Conservation (phyloP, 176 grass and related monocot genomes). For the Rhynchospora tenuis region DNA sequence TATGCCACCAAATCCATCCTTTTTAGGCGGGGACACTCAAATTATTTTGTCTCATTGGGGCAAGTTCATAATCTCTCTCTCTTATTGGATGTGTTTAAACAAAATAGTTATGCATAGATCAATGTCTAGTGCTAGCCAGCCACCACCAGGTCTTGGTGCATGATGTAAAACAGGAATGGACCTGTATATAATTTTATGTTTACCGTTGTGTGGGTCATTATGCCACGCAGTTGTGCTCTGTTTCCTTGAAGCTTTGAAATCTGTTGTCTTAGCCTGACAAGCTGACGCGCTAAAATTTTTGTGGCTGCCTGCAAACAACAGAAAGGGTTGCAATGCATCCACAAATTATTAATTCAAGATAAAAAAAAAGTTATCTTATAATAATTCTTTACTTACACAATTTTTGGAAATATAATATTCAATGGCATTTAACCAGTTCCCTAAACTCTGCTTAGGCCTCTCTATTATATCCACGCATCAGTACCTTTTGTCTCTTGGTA, state of each 20-base stretch:
- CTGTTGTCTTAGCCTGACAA: constrained; percentile 91
- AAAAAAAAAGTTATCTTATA: background rate
- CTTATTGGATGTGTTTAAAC: background rate
- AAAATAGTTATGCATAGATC: constrained; percentile 6
- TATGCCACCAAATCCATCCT: background rate
- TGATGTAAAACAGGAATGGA: constrained; percentile 25
- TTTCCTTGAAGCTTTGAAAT: constrained; percentile 92
- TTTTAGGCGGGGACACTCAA: background rate
- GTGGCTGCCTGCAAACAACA: constrained; percentile 58
- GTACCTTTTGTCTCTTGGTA: no score
- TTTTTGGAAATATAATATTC: no score
- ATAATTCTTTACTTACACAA: no score
- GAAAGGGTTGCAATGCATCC: background rate
- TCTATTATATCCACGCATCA: no score
- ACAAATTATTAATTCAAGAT: background rate
- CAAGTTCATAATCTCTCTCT: background rate
- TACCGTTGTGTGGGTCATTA: constrained; percentile 86
- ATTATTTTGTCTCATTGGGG: no score
- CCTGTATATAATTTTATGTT: background rate
- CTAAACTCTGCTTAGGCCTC: no score
- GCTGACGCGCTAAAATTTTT: constrained; percentile 75
- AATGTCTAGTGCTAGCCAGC: background rate
- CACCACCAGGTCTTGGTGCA: background rate
- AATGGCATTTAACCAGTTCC: no score
- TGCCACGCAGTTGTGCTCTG: constrained; percentile 81